Evolutionary conservation across 2,329 filamentous ascomycete genomes (phyloP), one percentile per base, ranked within the genome.

Genomic region (Cytospora mali): DNA sequence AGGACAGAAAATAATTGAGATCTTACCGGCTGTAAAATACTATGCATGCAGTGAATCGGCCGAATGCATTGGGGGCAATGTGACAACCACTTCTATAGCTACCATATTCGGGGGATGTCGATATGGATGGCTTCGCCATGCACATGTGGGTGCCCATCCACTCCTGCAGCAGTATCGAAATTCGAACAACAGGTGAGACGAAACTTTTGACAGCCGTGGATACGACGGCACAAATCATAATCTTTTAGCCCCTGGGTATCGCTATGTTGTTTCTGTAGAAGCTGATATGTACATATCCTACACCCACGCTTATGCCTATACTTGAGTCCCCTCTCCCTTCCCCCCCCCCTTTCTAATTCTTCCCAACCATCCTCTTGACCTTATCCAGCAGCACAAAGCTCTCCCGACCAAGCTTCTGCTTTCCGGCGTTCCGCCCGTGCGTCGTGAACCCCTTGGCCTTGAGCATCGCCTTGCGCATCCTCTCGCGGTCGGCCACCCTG

Each of bases 401-500:
- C 80, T 96, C 92, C 65, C 91, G 83, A 1, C 93, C 93, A 54
- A 97, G 75, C 77, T 92, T 93, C 74, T 89, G 84, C 77, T 90
- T 88, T 13, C 91, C 91, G 72, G 90, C 85, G 68, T 79, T 74
- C 66, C 71, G 76, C 29, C 87, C 87, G 27, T 55, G 54, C 16
- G 79, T 80, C 69, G 89, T 88, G 1, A 82, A 82, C 68, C 81
- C 82, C 52, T 88, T 81, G 57, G 93, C 92, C 73, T 88, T 89
- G 67, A 90, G 88, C 74, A 92, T 85, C 66, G 88, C 86, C 68
- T 84, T 86, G 64, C 86, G 83, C 70, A 88, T 84, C 64, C 81
- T 81, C 68, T 87, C 81, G 14, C 88, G 86, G 69, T 88, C 86
- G 55, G 90, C 88, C 4, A 84, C 78, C 65, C 86, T 85, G 67